Conservation (phyloP, 371 early-diverging fungal species). For the Blakeslea trispora region DNA sequence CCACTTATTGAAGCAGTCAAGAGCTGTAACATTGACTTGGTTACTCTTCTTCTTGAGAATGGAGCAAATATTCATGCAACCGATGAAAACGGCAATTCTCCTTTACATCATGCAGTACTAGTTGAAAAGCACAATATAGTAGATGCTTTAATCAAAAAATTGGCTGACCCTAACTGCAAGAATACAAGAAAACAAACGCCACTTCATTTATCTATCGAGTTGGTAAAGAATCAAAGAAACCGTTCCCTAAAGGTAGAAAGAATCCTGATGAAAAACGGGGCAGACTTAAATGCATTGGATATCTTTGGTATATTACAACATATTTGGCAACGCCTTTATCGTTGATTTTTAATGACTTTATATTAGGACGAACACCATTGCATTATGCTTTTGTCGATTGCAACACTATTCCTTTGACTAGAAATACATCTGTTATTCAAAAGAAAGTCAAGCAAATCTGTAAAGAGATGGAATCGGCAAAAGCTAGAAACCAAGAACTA, state of each 20-base stretch:
- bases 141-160: conserved; percentile 39
- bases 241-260: conserved; percentile 57
- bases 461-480: conserved; percentile 15
- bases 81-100: conserved; percentile 27
- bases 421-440: conserved; percentile 16
- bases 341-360: too few species aligned
- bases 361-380: conserved; percentile 55
- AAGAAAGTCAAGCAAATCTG: conserved; percentile 22
- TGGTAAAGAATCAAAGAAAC: conserved; percentile 52
- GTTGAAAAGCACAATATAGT: conserved; percentile 42
- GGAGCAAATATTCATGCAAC: conserved; percentile 19
- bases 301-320: too few species aligned
- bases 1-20: conserved; percentile 26
- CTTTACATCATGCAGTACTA: conserved; percentile 51
- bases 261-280: conserved; percentile 44
- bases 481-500: conserved; percentile 18
- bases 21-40: conserved; percentile 18
- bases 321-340: too few species aligned
- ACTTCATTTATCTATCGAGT: conserved; percentile 56
- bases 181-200: conserved; percentile 44
- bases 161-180: conserved; percentile 31
- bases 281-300: conserved; percentile 48
- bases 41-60: conserved; percentile 16
- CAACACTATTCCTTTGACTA: conserved; percentile 47
- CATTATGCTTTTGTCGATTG: conserved; percentile 52